A percentile compares a stretch with the other conserved stretches of the same genome.
Conservation (phyloP, 2,329 filamentous ascomycete species). For the Phoma sp. region DNA sequence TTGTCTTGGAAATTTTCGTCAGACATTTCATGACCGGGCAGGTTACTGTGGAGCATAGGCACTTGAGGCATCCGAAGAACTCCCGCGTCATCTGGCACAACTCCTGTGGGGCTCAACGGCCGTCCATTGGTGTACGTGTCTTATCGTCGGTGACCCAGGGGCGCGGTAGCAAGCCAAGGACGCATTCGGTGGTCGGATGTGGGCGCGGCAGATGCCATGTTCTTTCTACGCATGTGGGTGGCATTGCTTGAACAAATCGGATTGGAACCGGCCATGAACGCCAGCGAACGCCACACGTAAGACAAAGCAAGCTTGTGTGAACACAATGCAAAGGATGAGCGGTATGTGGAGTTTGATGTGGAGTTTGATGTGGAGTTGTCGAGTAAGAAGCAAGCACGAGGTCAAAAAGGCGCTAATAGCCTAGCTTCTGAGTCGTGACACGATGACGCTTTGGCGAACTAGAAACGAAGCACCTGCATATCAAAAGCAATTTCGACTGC, state of each 20-base stretch:
- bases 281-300: background rate
- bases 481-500: conserved; percentile 11
- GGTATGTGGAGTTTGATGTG: conserved; percentile 11
- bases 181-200: conserved; percentile 2
- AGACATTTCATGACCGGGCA: background rate
- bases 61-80: conserved; percentile 15
- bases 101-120: background rate
- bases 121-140: background rate
- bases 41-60: background rate
- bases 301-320: background rate
- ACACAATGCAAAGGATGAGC: too few species aligned
- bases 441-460: conserved; percentile 1
- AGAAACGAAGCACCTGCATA: conserved; percentile 9
- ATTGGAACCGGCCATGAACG: conserved; percentile 1
- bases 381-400: conserved; percentile 11
- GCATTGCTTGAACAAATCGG: background rate
- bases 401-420: conserved; percentile 3
- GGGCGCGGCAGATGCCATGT: conserved; percentile 3
- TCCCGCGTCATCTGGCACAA: conserved; percentile 2
- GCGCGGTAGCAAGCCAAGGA: conserved; percentile 5
- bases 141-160: background rate
- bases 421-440: conserved; percentile 3
- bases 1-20: background rate
- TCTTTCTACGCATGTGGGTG: too few species aligned
- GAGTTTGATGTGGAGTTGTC: too few species aligned